Evolutionary conservation across 805 yeast species (phyloP).

Genomic region (Geotrichum ghanense): DNA sequence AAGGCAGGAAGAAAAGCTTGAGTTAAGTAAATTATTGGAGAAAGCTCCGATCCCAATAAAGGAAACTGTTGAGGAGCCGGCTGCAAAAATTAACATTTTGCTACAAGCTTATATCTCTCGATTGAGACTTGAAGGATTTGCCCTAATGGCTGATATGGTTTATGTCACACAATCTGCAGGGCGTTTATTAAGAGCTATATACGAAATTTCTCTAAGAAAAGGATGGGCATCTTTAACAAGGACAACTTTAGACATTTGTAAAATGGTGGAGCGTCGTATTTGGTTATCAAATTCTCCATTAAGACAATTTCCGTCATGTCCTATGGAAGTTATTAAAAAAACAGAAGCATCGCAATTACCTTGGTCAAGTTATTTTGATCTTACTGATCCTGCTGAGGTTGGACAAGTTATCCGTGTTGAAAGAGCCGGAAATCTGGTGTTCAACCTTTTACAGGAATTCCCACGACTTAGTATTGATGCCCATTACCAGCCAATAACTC

Average conservation of each 20-base stretch:
- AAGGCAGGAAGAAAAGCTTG: constrained; percentile 74
- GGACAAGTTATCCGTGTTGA: constrained; percentile 72
- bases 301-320: constrained; percentile 68
- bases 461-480: constrained; percentile 56
- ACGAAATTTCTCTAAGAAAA: constrained; percentile 60
- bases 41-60: constrained; percentile 79
- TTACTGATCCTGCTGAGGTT: constrained; percentile 60
- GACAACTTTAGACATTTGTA: constrained; percentile 50
- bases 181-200: constrained; percentile 73
- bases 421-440: constrained; percentile 41
- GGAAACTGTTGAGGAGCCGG: constrained; percentile 56
- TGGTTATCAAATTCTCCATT: constrained; percentile 85
- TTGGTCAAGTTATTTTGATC: constrained; percentile 62
- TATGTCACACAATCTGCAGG: constrained; percentile 91
- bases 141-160: constrained; percentile 85
- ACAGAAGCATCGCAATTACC: constrained; percentile 77
- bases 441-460: constrained; percentile 52
- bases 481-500: constrained; percentile 66
- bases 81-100: constrained; percentile 68
- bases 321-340: constrained; percentile 54
- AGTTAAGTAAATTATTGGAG: constrained; percentile 55
- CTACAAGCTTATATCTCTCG: constrained; percentile 82
- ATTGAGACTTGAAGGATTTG: constrained; percentile 72
- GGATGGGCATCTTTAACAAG: constrained; percentile 61
- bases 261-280: constrained; percentile 67